Percentiles rank a stretch among this genome's conserved stretches.
phyloP scores from a whole-genome alignment of 352 stramenopile genomes.

The Pythium oligandrum region DNA sequence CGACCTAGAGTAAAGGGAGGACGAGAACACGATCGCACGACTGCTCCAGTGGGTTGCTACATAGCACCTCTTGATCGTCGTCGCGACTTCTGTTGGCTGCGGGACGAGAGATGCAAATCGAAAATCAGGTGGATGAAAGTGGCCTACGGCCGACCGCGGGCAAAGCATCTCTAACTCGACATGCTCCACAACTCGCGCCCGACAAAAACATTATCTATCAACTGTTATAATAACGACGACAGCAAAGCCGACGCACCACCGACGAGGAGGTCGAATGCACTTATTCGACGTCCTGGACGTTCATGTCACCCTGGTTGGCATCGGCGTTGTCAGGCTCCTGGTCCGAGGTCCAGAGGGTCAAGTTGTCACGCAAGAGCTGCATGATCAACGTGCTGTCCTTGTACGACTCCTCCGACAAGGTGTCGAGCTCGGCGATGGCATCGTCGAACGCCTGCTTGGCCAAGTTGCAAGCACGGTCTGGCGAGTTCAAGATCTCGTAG shows the following conservation, averaged over 20 bases:
- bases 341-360: slow-evolving; percentile 98
- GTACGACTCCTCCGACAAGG: slow-evolving; percentile 98
- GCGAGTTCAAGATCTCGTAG: slow-evolving; percentile 99
- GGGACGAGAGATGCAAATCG: neutral
- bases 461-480: slow-evolving; percentile 90
- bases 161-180: neutral
- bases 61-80: too few relatives aligned
- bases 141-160: neutral
- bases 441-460: slow-evolving; percentile 98
- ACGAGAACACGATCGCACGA: too few relatives aligned
- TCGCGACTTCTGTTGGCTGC: too few relatives aligned
- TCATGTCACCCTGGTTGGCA: slow-evolving; percentile 88
- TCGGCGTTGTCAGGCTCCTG: slow-evolving; percentile 87
- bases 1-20: too few relatives aligned
- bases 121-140: slow-evolving; percentile 17
- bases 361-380: slow-evolving; percentile 99
- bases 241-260: slow-evolving; percentile 1
- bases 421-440: slow-evolving; percentile 99
- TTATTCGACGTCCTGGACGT: slow-evolving; percentile 82
- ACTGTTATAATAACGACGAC: slow-evolving; percentile 25
- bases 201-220: slow-evolving; percentile 25
- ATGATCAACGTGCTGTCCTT: slow-evolving; percentile 99
- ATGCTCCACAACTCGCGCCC: neutral
- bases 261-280: slow-evolving; percentile 6
- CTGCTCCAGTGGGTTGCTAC: too few relatives aligned